Evolutionary conservation across 2,329 filamentous ascomycete species (phyloP).

Genomic region (Thermothelomyces thermophilus): DNA sequence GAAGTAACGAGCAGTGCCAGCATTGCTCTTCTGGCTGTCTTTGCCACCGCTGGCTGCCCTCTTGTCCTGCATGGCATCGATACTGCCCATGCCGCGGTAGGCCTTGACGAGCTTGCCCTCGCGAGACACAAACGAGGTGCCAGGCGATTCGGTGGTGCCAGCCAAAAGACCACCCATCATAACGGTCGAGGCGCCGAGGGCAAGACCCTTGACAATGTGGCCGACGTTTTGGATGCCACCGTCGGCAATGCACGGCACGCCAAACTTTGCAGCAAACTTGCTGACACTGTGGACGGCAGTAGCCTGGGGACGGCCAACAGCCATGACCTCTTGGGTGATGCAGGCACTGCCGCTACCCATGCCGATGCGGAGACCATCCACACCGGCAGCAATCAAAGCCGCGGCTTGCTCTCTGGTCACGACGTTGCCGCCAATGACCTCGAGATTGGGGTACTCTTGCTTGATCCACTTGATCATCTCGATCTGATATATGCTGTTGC

Average conservation of each 20-base stretch:
- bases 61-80: slow-evolving; percentile 99
- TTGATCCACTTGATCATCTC: slow-evolving; percentile 98
- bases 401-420: slow-evolving; percentile 97
- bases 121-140: slow-evolving; percentile 90
- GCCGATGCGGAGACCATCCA: slow-evolving; percentile 93
- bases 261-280: slow-evolving; percentile 83
- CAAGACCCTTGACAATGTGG: slow-evolving; percentile 97
- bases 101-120: slow-evolving; percentile 99
- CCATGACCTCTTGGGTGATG: slow-evolving; percentile 99
- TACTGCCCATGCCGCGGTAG: slow-evolving; percentile 97
- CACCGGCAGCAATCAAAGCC: slow-evolving; percentile 82
- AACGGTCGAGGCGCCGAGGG: slow-evolving; percentile 87
- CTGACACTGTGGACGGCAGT: slow-evolving; percentile 87
- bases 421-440: slow-evolving; percentile 97
- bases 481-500: slow-evolving; percentile 97
- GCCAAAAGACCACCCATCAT: slow-evolving; percentile 99
- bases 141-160: slow-evolving; percentile 94
- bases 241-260: slow-evolving; percentile 95
- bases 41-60: slow-evolving; percentile 73
- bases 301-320: slow-evolving; percentile 92
- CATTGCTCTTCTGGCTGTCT: slow-evolving; percentile 75
- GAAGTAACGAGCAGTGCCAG: slow-evolving; percentile 96
- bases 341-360: slow-evolving; percentile 98
- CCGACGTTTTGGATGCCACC: slow-evolving; percentile 98
- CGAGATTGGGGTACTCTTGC: slow-evolving; percentile 72